phyloP scores from a whole-genome alignment of 2,329 filamentous ascomycete genomes.

The Microascus cirrosus region DNA sequence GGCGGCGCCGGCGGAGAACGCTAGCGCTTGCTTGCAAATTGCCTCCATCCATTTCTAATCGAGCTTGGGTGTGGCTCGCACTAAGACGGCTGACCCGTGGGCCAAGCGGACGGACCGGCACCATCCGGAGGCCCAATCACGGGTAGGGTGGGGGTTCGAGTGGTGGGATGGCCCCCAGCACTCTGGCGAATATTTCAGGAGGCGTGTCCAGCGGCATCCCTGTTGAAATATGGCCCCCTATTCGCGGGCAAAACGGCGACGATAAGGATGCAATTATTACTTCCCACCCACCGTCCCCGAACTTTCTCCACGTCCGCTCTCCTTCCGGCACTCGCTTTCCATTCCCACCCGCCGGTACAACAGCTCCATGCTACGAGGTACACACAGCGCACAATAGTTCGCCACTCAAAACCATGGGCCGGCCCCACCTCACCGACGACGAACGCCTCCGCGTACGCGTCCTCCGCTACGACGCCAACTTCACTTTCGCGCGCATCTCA shows the following conservation, averaged over 20 bases:
- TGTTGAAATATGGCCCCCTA: neutral
- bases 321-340: neutral
- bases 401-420: neutral
- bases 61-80: neutral
- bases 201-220: neutral
- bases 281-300: neutral
- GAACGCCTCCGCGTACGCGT: neutral
- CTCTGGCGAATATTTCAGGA: neutral
- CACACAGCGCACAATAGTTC: neutral
- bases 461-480: neutral
- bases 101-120: neutral
- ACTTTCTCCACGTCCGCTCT: neutral
- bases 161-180: neutral
- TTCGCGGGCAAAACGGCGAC: neutral
- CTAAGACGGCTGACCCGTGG: neutral
- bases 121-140: neutral
- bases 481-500: neutral
- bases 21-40: neutral
- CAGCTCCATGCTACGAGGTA: too few relatives aligned
- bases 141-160: neutral
- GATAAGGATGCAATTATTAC: neutral
- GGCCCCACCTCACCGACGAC: neutral
- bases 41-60: neutral
- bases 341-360: neutral
- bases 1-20: neutral